Evolutionary conservation across 371 early-diverging fungal genomes (phyloP), one percentile per base, ranked within the genome.

Genomic region (Rhizopus stolonifer): DNA sequence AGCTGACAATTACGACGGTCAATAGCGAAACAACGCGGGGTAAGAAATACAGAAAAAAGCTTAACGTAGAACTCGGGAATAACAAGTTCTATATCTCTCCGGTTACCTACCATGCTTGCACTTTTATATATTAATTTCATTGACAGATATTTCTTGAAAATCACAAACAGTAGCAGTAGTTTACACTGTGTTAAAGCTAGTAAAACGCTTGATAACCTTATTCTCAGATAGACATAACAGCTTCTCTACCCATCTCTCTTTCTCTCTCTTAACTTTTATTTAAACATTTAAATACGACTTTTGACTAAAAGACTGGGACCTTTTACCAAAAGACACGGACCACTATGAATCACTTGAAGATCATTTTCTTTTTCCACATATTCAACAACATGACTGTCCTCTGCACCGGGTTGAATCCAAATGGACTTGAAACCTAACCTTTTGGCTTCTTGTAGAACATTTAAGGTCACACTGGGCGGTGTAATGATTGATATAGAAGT

Each of bases 341-440:
- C 91, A 32, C 86, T 86, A 7, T 74, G 71, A 43, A 91, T 77
- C 21, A 85, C 69, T 19, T 78, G 67, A 46, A 90, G 34, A 4
- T 80, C 80, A 8, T 64, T 61, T 29, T 31, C 7, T 15, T 58
- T 33, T 4, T 25, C 31, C 3, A 84, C 85, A 54, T 77, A 77
- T 13, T 70, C 72, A 18, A 78, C 24, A 14, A 80, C 81, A 42
- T 67, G 67, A 36, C 65, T 53, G 22, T 81, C 80, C 42, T 90
- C 90, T 40, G 83, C 84, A 33, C 89, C 92, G 0, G 94, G 94
- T 67, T 93, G 94, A 18, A 91, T 65, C 94, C 94, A 93, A 26
- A 91, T 52, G 23, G 79, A 60, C 29, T 56, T 66, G 55, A 91
- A 80, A 0, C 90, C 91, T 10, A 86, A 61, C 13, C 61, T 49